Evolutionary conservation across 768 basidiomycete genomes (phyloP), one percentile per base, ranked within the genome.

Genomic region (Panus rudis): DNA sequence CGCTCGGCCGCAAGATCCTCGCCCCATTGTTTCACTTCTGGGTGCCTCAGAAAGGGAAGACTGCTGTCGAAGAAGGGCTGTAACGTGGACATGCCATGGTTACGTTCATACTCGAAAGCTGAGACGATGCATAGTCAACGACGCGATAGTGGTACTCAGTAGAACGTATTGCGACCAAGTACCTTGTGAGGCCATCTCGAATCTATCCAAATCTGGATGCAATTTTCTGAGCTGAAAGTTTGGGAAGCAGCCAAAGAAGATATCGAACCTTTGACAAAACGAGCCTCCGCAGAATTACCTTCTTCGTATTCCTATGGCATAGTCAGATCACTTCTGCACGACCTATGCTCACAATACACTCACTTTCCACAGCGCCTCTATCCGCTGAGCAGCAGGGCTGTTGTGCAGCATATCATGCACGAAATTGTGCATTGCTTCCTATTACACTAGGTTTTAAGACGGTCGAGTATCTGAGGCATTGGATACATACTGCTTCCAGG

Each of bases 381-480:
- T 88, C 24, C 72, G 73, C 42, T 78, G 68, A 4, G 84, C 83
- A 0, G 81, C 79, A 13, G 80, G 74, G 45, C 73, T 78, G 28
- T 75, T 63, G 49, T 89, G 87, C n/a, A 97, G 63, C 88, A 97
- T 93, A 42, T 85, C 86, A 41, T 87, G 72, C 3, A 87, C 71
- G 57, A 97, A 92, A 47, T 88, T 88, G 40, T 83, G 75, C 84
- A 97, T 97, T 2, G 92, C 92, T 56, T 84, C 83, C 79, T 91
- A 60, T 42, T 33, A 20, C 10, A 39, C 16, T 21, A 12, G 25
- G 20, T 32, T 37, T 16, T 24, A 26, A 26, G 22, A 31, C 11
- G 30, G 6, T n/a, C 16, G 16, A 38, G 38, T 13, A 37, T 27
- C 17, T 19, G 14, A 7, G 16, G 14, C 14, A n/a, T n/a, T n/a